Base-by-base conservation (phyloP, 192 early-diverging fungal species). In the Spizellomyces sp. region DNA sequence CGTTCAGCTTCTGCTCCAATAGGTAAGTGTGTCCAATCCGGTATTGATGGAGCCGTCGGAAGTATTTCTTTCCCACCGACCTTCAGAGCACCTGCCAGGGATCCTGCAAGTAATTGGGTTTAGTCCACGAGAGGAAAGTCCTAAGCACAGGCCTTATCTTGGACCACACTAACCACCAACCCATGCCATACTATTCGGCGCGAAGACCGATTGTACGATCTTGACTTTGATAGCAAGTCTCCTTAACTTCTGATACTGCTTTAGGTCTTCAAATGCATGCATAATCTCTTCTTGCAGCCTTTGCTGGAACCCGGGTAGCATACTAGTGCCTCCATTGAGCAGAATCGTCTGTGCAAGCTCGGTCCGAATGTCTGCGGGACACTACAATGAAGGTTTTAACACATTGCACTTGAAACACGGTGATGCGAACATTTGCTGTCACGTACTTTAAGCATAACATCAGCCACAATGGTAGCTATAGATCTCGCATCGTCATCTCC, bases 31-130 rank as follows among this genome's bases (percentile, higher is more conserved):
- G 27, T 36, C 27, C 27, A 36, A 36, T 36, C 27, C 27, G 27
- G 27, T 36, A 36, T 36, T 36, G 27, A 36, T 36, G 27, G 27
- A 3, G 27, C 27, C 27, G 27, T 36, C 27, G 1, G 0, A 36
- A 36, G 27, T 36, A 36, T 36, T 36, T 36, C 27, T 3, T 36
- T 36, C 27, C 89, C 89, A 1, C 86, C 89, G 41, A 90, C 85
- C 68, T 90, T 92, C 2, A 94, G 76, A 3, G 90, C 85, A 8
- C 90, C 92, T 5, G 90, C 84, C 48, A 96, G 73, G 22, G 94
- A 94, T 36, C 27, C 27, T 36, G 27, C 27, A 36, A 3, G 27
- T 0, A 36, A 36, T 0, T 36, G 27, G 1, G 27, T 36, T 36
- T 0, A 36, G 27, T 36, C 27, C 27, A 36, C 0, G 27, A 36